phyloP scores from a whole-genome alignment of 768 basidiomycete genomes.

The Suillus subluteus region DNA sequence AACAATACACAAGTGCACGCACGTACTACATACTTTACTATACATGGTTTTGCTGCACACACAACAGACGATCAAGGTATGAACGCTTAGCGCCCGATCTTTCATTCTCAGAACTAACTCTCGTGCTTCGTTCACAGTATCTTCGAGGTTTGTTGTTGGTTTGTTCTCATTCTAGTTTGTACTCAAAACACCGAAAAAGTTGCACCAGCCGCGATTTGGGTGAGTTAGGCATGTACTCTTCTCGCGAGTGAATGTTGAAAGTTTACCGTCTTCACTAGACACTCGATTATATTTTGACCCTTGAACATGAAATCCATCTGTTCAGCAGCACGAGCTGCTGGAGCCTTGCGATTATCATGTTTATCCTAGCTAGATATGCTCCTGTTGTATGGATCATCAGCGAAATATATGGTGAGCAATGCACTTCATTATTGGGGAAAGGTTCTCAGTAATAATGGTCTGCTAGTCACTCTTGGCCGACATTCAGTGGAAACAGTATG shows the following conservation, averaged over 20 bases:
- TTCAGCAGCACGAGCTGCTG: conserved; percentile 3
- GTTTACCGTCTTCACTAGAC: not conserved
- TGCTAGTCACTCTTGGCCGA: not conserved
- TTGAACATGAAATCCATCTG: conserved; percentile 16
- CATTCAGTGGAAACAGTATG: not conserved
- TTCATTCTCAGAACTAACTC: not conserved
- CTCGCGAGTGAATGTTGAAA: not conserved
- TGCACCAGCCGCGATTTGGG: conserved; percentile 16
- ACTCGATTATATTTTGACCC: conserved; percentile 16
- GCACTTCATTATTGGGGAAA: not conserved
- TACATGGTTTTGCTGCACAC: conserved; percentile 6
- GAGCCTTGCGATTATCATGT: conserved; percentile 10
- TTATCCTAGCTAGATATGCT: conserved; percentile 17
- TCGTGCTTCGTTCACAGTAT: conserved; percentile 7
- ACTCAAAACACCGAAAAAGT: conserved; percentile 4
- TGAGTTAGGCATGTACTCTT: not conserved
- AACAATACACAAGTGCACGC: not conserved
- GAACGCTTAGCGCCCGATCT: not conserved
- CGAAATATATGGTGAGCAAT: conserved; percentile 14
- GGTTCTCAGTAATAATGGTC: not conserved
- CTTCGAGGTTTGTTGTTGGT: conserved; percentile 12
- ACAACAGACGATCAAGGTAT: conserved; percentile 15
- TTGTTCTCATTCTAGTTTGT: no score
- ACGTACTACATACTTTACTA: not conserved
- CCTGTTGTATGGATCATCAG: conserved; percentile 12